Percentiles rank a stretch among this genome's conserved stretches.
These are phyloP conservation scores for Ophiocordyceps camponoti-saundersi DNA, from an alignment of 2,329 filamentous ascomycete genomes.

Conservation along the genomic window DNA sequence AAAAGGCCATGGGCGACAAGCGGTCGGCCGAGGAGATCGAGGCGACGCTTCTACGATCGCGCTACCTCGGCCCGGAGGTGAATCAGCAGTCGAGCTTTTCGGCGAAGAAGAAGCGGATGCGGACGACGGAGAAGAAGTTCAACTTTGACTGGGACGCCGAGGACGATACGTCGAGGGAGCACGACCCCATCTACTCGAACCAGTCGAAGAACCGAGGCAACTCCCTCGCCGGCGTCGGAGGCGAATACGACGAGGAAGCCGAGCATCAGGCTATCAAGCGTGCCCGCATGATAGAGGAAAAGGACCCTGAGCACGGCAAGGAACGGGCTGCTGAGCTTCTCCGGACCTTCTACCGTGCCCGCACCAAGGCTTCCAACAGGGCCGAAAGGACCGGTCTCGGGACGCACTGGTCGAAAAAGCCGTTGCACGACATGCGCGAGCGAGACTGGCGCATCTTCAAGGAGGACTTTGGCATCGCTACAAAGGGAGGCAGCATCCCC, in stretches of 20 bases:
- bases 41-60: conserved; percentile 54
- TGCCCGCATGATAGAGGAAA: conserved; percentile 53
- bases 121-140: conserved; percentile 92
- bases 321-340: conserved; percentile 64
- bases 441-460: conserved; percentile 99
- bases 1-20: conserved; percentile 17
- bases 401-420: conserved; percentile 93
- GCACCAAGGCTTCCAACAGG: conserved; percentile 50
- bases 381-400: conserved; percentile 60
- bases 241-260: conserved; percentile 34
- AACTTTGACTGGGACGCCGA: conserved; percentile 97
- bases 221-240: conserved; percentile 30
- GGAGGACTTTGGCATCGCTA: conserved; percentile 93
- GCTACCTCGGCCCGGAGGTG: conserved; percentile 83
- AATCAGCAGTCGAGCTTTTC: conserved; percentile 75
- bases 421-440: conserved; percentile 83
- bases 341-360: conserved; percentile 58
- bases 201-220: conserved; percentile 14
- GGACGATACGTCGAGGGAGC: conserved; percentile 57
- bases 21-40: conserved; percentile 46
- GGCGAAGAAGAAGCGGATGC: conserved; percentile 85
- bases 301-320: conserved; percentile 59
- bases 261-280: conserved; percentile 38
- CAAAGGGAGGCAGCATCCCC: conserved; percentile 79
- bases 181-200: conserved; percentile 57